Percentiles rank a stretch among this genome's conserved stretches.
phyloP scores from a whole-genome alignment of 2,329 filamentous ascomycete genomes.

The Neopestalotiopsis sp. region DNA sequence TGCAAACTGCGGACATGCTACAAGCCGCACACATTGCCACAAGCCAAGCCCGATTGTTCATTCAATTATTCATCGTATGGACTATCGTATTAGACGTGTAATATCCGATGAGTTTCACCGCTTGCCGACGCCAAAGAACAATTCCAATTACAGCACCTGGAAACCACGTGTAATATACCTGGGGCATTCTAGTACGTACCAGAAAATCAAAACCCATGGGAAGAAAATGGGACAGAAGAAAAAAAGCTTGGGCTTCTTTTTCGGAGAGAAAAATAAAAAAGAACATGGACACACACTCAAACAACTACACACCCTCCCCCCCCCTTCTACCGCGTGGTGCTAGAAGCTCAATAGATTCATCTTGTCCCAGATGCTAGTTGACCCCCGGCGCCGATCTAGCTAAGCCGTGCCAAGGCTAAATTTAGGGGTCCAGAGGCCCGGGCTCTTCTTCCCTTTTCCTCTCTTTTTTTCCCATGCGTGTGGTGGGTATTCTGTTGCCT shows the following conservation, averaged over 20 bases:
- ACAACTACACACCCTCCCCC: neutral
- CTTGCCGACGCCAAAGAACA: neutral
- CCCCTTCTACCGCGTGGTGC: neutral
- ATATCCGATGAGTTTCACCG: neutral
- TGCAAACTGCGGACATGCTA: neutral
- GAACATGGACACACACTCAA: too few relatives aligned
- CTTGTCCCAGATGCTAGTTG: neutral
- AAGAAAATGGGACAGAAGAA: too few relatives aligned
- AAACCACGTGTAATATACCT: neutral
- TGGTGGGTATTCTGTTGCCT: neutral
- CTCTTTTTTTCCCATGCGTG: too few relatives aligned
- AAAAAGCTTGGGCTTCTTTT: too few relatives aligned
- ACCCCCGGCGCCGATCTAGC: neutral
- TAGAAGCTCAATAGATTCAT: conserved; percentile 11
- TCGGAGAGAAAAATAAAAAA: too few relatives aligned
- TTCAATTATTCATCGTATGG: too few relatives aligned
- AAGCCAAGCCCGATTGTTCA: too few relatives aligned
- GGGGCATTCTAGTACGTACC: neutral
- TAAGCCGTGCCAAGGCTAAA: neutral
- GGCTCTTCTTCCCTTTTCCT: neutral
- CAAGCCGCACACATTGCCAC: neutral
- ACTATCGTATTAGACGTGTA: neutral
- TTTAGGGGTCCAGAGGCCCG: neutral
- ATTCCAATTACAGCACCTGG: neutral
- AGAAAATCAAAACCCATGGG: too few relatives aligned